Evolutionary conservation across 345 rosid species (phyloP).

Genomic region (Moricandia arvensis): DNA sequence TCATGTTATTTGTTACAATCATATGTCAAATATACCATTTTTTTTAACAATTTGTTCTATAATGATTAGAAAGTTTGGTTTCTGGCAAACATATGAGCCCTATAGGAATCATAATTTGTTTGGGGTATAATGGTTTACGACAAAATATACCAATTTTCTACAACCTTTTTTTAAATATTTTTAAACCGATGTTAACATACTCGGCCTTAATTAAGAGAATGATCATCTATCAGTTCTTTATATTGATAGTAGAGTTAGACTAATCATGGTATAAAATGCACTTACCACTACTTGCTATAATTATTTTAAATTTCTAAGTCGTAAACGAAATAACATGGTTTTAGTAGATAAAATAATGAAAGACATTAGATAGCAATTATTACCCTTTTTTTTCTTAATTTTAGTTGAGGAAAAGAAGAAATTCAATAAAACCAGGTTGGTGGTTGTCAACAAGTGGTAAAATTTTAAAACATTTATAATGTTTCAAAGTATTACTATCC

Average conservation of each 20-base stretch:
- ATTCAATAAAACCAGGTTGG: neutral
- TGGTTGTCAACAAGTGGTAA: neutral
- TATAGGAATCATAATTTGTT: too few relatives aligned
- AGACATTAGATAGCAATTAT: neutral
- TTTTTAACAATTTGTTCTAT: too few relatives aligned
- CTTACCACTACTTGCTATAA: neutral
- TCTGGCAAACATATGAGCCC: too few relatives aligned
- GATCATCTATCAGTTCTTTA: neutral
- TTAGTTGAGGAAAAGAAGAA: conserved; percentile 1
- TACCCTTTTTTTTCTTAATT: conserved; percentile 3
- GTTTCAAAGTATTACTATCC: neutral
- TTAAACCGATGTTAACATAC: neutral
- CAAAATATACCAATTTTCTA: too few relatives aligned
- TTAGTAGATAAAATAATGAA: neutral
- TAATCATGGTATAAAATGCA: neutral
- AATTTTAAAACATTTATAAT: neutral
- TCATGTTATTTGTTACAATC: too few relatives aligned
- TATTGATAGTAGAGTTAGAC: neutral
- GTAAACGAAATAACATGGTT: conserved; percentile 20
- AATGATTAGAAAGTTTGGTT: too few relatives aligned
- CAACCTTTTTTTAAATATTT: neutral
- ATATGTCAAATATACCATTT: too few relatives aligned
- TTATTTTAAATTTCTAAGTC: neutral
- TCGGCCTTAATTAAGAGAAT: neutral
- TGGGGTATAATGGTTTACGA: too few relatives aligned